A percentile compares a stretch with the other conserved stretches of the same genome.
Conservation (phyloP, 129 eudicot genomes). For the Daucus carota region DH1_v3.0 NC_030386.2:29546001-29546500, state of each 20-base stretch:
- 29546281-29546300: not conserved
- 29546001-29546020: not conserved
- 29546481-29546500: not conserved
- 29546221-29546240: conserved; percentile 91
- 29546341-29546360: not conserved
- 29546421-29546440: not conserved
- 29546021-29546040: not conserved
- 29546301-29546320: not conserved
- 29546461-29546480: not conserved
- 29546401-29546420: not conserved
- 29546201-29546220: conserved; percentile 98
- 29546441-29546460: not conserved
- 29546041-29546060: not conserved
- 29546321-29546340: not conserved
- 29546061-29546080: not conserved
- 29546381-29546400: not conserved
- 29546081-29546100: not conserved
- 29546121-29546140: not conserved
- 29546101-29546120: not conserved
- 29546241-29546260: conserved; percentile 97
- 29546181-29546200: conserved; percentile 68
- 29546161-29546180: not conserved
- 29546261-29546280: conserved; percentile 18
- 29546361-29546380: not conserved
- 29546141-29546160: not conserved